These are phyloP conservation scores for Sanchytrium tribonematis DNA, from an alignment of 371 early-diverging fungal species.

Conservation along the genomic window DNA sequence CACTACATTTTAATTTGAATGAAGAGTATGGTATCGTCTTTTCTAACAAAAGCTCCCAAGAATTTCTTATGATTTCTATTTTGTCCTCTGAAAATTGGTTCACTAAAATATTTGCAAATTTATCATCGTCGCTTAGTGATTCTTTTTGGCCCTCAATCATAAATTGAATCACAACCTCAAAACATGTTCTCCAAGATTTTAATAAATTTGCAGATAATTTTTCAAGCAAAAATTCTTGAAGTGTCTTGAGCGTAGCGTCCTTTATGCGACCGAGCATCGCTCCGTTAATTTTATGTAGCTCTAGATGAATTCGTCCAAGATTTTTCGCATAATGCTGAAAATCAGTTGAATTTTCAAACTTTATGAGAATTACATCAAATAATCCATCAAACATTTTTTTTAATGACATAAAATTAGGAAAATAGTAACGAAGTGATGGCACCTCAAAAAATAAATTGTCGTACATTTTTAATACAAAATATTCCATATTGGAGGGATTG, in stretches of 20 bases:
- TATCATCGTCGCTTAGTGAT: not conserved
- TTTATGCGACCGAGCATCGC: not conserved
- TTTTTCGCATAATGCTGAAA: not conserved
- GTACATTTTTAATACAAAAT: not conserved
- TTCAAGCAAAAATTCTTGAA: constrained; percentile 1
- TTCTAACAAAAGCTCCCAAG: not conserved
- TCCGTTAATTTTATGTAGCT: not conserved
- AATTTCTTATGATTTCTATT: not conserved
- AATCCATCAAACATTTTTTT: not conserved
- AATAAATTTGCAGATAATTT: not conserved
- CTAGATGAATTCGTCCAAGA: not conserved
- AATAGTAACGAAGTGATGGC: not conserved
- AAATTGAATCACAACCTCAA: not conserved
- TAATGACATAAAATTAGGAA: not conserved
- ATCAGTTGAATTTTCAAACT: not conserved
- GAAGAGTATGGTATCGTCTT: not conserved
- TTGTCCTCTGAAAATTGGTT: not conserved
- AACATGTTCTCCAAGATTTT: not conserved
- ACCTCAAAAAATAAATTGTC: not conserved
- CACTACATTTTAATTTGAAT: not conserved
- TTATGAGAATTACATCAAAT: not conserved
- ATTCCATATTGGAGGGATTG: not conserved
- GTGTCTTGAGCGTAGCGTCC: not conserved
- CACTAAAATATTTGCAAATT: not conserved
- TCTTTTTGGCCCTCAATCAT: not conserved